phyloP scores from a whole-genome alignment of 768 basidiomycete genomes.

The Suillus ampliporus region DNA sequence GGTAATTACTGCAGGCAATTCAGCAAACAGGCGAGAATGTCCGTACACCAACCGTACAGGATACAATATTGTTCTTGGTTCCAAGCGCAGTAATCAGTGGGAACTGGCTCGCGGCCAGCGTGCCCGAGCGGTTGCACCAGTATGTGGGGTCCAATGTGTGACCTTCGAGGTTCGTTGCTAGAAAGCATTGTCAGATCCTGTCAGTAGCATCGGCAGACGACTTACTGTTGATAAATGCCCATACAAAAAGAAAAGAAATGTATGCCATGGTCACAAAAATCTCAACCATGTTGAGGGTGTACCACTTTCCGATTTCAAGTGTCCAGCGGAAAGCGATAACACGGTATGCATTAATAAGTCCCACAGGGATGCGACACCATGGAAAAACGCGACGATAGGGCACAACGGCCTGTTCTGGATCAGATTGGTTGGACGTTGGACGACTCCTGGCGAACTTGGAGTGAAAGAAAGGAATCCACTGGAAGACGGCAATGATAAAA shows the following conservation, averaged over 20 bases:
- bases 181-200: not conserved
- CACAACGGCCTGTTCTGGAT: conserved; percentile 9
- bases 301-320: conserved; percentile 47
- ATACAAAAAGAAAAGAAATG: conserved; percentile 45
- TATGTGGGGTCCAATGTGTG: conserved; percentile 25
- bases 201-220: not conserved
- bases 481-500: conserved; percentile 17
- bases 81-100: conserved; percentile 62
- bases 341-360: conserved; percentile 46
- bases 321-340: conserved; percentile 51
- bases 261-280: conserved; percentile 52
- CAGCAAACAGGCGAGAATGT: not conserved
- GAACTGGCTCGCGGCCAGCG: conserved; percentile 53
- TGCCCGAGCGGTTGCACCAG: conserved; percentile 44
- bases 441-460: conserved; percentile 15
- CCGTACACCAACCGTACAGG: conserved; percentile 31
- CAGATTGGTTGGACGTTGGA: not conserved
- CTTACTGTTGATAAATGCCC: conserved; percentile 53
- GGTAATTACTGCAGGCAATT: conserved; percentile 8
- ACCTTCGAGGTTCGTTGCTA: conserved; percentile 31
- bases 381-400: conserved; percentile 42
- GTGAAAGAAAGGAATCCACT: conserved; percentile 15
- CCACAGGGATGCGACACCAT: conserved; percentile 41
- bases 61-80: conserved; percentile 62
- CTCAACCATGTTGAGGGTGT: conserved; percentile 44